These are phyloP conservation scores for Abortiporus biennis DNA, from an alignment of 1,284 basidiomycete species.

Conservation along the genomic window DNA sequence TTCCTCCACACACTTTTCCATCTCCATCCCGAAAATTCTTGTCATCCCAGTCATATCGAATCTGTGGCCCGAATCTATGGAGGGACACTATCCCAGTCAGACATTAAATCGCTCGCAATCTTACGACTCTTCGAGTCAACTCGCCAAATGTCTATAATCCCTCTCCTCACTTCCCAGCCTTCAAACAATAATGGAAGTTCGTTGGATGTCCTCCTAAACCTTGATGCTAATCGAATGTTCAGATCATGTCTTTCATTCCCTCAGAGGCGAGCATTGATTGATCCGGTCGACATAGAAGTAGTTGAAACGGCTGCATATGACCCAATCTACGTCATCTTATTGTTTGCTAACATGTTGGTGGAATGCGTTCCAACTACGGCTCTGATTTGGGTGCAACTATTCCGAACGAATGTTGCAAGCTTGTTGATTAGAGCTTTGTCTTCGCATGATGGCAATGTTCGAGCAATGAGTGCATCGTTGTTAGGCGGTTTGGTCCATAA, in stretches of 20 bases:
- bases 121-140: constrained; percentile 77
- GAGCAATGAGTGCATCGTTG: too few relatives aligned
- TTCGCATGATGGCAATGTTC: constrained; percentile 54
- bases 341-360: constrained; percentile 60
- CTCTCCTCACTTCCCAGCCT: constrained; percentile 43
- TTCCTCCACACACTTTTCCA: constrained; percentile 65
- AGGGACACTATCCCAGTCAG: constrained; percentile 60
- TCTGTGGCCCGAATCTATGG: constrained; percentile 71
- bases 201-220: constrained; percentile 61
- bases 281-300: constrained; percentile 17
- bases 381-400: constrained; percentile 79
- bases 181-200: constrained; percentile 38
- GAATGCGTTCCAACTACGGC: constrained; percentile 54
- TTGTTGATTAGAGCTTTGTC: constrained; percentile 73
- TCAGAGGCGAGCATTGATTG: constrained; percentile 40
- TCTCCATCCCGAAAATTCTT: constrained; percentile 73
- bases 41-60: constrained; percentile 76
- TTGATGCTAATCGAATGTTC: constrained; percentile 69
- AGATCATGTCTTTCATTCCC: constrained; percentile 76
- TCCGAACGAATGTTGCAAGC: constrained; percentile 77
- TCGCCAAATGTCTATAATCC: constrained; percentile 57
- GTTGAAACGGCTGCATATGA: constrained; percentile 61
- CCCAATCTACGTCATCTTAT: constrained; percentile 70
- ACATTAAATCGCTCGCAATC: constrained; percentile 64
- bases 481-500: too few relatives aligned